Base-by-base conservation (phyloP, 1,284 basidiomycete genomes). In the Ceratobasidium sp. region DNA sequence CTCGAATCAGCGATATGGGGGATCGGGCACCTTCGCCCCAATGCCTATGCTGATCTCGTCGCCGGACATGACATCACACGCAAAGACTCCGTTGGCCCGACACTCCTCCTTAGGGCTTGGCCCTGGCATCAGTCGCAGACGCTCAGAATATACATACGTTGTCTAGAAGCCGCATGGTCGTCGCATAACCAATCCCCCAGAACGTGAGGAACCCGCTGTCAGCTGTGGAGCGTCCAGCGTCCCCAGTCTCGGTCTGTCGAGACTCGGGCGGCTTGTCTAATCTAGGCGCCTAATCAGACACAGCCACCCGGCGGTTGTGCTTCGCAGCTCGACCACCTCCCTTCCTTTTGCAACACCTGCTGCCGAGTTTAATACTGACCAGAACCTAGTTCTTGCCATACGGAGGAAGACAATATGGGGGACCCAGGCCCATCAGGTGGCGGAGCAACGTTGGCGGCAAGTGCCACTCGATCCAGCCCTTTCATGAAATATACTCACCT, bases 111-210 rank as follows among this genome's bases (percentile, higher is more conserved):
- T 43, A n/a, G 39, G 16, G 45, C 8, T 48, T 8, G 45, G 6
- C 45, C 45, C 45, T 48, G 45, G 8, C 16, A 48, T 48, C 45
- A 48, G 16, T n/a, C 6, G 45, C 45, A 48, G 8, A 4, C 45
- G 18, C 45, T n/a, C 9, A 18, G 45, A 4, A 48, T 48, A 48
- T 52, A 52, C 23, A 53, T n/a, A 21, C 48, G 36, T 36, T 46
- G 2, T 2, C 23, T 23, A 26, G 26, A 28, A 53, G 41, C 60
- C 60, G 30, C 60, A 26, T 36, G 45, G 59, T 3, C 39, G 60
- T 46, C 60, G 43, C 43, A 69, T 69, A 57, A 57, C 65, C 34
- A 69, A 55, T 52, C 52, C 65, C 65, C 65, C 28, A 45, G 52
- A 69, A 69, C 65, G 65, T 45, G 65, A 57, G 52, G 26, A 64